Conservation (phyloP, 371 early-diverging fungal genomes). For the Choanephora cucurbitarum region DNA sequence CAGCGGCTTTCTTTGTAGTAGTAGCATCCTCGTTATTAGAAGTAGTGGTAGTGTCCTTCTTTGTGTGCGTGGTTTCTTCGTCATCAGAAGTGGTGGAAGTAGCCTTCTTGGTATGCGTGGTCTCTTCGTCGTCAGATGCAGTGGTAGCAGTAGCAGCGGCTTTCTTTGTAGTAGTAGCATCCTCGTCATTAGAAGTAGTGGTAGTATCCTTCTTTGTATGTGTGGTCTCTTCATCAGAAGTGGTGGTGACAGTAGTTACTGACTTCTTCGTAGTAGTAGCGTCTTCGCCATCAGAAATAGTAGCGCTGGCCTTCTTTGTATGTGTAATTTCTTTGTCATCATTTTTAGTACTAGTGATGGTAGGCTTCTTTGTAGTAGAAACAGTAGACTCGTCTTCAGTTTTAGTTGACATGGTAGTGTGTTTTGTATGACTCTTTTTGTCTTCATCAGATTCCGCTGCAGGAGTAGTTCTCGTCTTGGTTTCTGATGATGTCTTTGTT, state of each 20-base stretch:
- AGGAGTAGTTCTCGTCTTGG: not conserved
- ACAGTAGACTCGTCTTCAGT: constrained; percentile 1
- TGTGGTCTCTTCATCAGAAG: constrained; percentile 6
- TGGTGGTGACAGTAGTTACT: not conserved
- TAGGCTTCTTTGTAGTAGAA: not conserved
- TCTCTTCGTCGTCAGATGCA: not conserved
- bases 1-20: constrained; percentile 1
- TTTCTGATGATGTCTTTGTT: constrained; percentile 1
- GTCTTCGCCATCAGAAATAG: not conserved
- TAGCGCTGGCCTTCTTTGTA: too few species aligned
- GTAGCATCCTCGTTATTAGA: constrained; percentile 3
- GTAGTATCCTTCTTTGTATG: too few species aligned
- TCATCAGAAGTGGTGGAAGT: constrained; percentile 2
- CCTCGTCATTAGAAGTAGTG: not conserved
- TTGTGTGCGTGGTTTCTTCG: constrained; percentile 4
- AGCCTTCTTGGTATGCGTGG: constrained; percentile 2
- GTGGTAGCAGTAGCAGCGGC: constrained; percentile 1
- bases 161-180: constrained; percentile 5
- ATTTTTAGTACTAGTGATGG: too few species aligned
- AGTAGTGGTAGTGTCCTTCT: not conserved
- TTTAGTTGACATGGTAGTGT: constrained; percentile 3
- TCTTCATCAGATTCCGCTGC: not conserved
- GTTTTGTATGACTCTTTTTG: not conserved
- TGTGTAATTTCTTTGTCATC: too few species aligned
- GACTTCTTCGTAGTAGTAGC: constrained; percentile 2